phyloP scores from a whole-genome alignment of 192 early-diverging fungal species.

The Mortierella hygrophila region DNA sequence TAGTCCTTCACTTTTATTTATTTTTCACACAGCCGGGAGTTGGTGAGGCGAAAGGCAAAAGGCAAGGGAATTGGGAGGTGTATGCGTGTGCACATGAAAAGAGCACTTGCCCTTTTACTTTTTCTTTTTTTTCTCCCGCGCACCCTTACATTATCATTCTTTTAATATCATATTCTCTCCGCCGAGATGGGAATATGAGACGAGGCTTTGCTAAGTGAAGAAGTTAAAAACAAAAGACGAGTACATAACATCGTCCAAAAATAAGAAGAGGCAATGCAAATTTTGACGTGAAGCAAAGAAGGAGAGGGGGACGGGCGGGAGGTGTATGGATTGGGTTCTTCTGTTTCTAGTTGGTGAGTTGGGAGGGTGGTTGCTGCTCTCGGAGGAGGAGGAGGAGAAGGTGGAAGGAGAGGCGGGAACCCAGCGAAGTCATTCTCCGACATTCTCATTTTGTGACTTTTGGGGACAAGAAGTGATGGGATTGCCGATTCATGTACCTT shows the following conservation, averaged over 20 bases:
- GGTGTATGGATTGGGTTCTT: neutral
- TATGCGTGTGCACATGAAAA: neutral
- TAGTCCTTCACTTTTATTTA: neutral
- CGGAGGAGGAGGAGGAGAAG: neutral
- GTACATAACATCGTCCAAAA: conserved; percentile 1
- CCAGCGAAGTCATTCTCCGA: neutral
- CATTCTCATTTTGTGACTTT: neutral
- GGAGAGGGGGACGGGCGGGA: neutral
- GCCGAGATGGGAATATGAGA: neutral
- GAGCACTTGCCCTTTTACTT: neutral
- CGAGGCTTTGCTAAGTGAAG: neutral
- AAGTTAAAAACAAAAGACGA: neutral
- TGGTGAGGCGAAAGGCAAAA: neutral
- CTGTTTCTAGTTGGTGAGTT: neutral
- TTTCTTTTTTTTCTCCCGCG: neutral
- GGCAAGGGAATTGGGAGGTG: neutral
- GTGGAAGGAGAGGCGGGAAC: no score
- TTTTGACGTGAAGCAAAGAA: neutral
- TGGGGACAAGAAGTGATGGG: neutral
- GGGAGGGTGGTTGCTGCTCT: neutral
- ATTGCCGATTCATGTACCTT: conserved; percentile 1
- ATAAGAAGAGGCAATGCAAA: neutral
- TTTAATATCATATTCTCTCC: neutral
- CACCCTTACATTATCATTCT: neutral
- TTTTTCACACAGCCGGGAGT: neutral